Evolutionary conservation across 257 asterid genomes (phyloP).

Genomic region (Solanum ossicruentum): DNA sequence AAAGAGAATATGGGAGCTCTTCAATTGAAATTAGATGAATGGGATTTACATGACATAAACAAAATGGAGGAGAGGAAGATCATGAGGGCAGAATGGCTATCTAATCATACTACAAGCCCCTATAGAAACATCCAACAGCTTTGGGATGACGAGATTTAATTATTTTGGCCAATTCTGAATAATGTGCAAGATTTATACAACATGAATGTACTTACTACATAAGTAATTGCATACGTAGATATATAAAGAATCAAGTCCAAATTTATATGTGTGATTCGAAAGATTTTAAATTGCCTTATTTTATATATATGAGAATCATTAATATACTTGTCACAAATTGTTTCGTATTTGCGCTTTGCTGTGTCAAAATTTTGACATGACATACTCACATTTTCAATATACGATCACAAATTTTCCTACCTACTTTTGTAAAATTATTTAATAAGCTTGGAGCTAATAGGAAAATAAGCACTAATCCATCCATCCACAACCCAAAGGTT

Average conservation of each 20-base stretch:
- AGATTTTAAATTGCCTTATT: background rate
- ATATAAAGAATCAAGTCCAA: background rate
- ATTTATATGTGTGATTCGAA: background rate
- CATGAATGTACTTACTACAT: background rate
- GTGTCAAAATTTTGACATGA: too few species aligned
- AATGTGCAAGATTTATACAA: background rate
- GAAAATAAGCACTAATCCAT: background rate
- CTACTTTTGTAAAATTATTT: too few species aligned
- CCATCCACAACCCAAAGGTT: background rate
- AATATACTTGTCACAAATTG: background rate
- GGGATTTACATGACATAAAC: slow-evolving; percentile 39
- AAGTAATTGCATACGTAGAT: background rate
- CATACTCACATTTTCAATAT: too few species aligned
- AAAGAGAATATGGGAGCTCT: slow-evolving; percentile 61
- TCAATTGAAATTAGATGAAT: slow-evolving; percentile 25
- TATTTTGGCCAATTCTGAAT: background rate
- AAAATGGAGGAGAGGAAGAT: slow-evolving; percentile 50
- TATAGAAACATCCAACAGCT: slow-evolving; percentile 54
- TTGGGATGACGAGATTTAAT: slow-evolving; percentile 76
- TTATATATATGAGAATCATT: background rate
- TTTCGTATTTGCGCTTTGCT: background rate
- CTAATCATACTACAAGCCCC: slow-evolving; percentile 60
- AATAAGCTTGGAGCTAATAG: background rate
- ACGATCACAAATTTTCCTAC: too few species aligned
- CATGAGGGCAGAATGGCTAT: slow-evolving; percentile 61